Conservation (phyloP, 1,284 basidiomycete species). For the Marasmius sp. region DNA sequence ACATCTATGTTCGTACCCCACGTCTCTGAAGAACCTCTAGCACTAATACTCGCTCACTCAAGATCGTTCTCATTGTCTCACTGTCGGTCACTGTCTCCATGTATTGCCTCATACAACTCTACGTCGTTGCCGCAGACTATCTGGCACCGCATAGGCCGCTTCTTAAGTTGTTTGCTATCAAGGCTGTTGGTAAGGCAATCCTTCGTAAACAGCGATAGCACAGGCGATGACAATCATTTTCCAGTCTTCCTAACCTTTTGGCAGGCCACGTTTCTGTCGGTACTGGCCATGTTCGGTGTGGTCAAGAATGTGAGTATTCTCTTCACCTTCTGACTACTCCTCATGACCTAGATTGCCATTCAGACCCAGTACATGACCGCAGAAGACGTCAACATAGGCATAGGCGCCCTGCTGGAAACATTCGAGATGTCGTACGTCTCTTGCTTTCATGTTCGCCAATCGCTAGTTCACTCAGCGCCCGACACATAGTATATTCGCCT, state of each 20-base stretch:
- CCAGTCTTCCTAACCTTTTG: conserved; percentile 79
- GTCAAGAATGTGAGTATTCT: conserved; percentile 59
- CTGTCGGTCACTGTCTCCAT: conserved; percentile 79
- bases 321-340: conserved; percentile 1
- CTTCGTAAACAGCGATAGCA: background rate
- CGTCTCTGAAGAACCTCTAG: background rate
- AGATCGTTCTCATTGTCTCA: conserved; percentile 66
- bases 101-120: conserved; percentile 81
- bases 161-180: conserved; percentile 72
- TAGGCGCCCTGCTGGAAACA: conserved; percentile 68
- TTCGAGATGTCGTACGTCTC: conserved; percentile 73
- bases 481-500: conserved; percentile 54
- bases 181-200: conserved; percentile 60
- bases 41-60: background rate
- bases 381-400: conserved; percentile 73
- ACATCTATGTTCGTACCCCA: conserved; percentile 54
- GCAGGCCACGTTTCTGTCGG: conserved; percentile 66
- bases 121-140: conserved; percentile 56
- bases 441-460: background rate
- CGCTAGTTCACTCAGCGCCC: conserved; percentile 7
- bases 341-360: background rate
- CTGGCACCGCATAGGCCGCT: conserved; percentile 65
- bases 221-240: background rate
- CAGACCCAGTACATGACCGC: conserved; percentile 71
- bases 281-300: conserved; percentile 60